These are phyloP conservation scores for Salvia rosmarinus DNA, from an alignment of 257 asterid genomes.

Conservation along the genomic window DNA sequence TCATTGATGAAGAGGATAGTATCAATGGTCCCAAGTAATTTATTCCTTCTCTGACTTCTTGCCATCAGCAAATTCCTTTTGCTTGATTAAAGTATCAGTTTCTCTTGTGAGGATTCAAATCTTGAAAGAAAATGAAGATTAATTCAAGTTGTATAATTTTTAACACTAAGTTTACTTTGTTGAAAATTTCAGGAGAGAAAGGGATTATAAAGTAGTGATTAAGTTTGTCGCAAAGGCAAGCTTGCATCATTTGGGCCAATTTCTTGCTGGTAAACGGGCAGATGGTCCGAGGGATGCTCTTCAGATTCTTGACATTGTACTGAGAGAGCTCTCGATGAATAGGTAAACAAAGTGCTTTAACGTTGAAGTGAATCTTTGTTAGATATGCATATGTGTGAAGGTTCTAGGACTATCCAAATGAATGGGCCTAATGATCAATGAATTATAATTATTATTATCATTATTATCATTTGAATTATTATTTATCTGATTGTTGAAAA, in stretches of 20 bases:
- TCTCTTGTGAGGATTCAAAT: not conserved
- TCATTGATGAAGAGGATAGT: conserved; percentile 80
- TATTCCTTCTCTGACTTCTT: conserved; percentile 9
- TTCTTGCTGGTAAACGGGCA: conserved; percentile 94
- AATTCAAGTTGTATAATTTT: not conserved
- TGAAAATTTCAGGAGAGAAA: conserved; percentile 61
- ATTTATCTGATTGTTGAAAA: conserved; percentile 31
- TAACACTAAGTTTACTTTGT: not conserved
- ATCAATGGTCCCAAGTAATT: conserved; percentile 81
- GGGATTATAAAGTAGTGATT: conserved; percentile 83
- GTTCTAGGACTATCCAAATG: no score
- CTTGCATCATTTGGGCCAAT: conserved; percentile 84
- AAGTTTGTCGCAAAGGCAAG: conserved; percentile 88
- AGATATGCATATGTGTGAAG: not conserved
- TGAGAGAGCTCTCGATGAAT: conserved; percentile 82
- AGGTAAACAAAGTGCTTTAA: conserved; percentile 46
- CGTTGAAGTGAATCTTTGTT: not conserved
- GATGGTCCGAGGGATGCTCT: conserved; percentile 96
- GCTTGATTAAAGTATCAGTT: conserved; percentile 14
- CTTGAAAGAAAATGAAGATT: no score
- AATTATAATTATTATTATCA: no score
- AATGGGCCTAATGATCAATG: not conserved
- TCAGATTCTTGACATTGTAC: conserved; percentile 91
- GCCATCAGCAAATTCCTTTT: conserved; percentile 2
- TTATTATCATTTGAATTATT: not conserved